Evolutionary conservation across 1,284 basidiomycete species (phyloP).

Genomic region (Rhodotorula sp.): DNA sequence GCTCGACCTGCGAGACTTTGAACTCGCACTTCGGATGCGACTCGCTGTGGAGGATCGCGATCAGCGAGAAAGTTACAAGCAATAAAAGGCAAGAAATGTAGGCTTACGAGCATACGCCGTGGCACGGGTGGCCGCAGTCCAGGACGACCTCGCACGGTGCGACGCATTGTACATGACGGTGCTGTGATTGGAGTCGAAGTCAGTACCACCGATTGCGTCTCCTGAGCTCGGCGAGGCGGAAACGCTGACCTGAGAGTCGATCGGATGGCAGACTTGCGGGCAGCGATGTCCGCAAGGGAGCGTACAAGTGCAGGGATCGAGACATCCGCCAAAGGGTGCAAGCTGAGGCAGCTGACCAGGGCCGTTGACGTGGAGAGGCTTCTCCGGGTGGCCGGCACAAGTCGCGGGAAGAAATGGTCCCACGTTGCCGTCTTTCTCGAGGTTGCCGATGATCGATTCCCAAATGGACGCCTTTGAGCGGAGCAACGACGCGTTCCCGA

Average conservation of each 20-base stretch:
- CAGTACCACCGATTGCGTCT: neutral
- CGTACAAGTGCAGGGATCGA: constrained; percentile 58
- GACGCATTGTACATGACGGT: constrained; percentile 4
- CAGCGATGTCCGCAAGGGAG: constrained; percentile 71
- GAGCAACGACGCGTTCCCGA: constrained; percentile 60
- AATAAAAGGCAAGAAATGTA: neutral
- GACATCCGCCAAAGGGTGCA: constrained; percentile 69
- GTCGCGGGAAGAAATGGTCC: constrained; percentile 60
- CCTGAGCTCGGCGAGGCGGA: too few species aligned
- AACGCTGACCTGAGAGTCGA: constrained; percentile 54
- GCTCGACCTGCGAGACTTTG: constrained; percentile 54
- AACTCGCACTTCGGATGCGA: constrained; percentile 62
- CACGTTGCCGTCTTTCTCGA: constrained; percentile 56
- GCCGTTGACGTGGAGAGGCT: constrained; percentile 52
- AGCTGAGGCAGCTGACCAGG: constrained; percentile 59
- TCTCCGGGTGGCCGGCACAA: constrained; percentile 61
- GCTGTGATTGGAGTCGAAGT: constrained; percentile 1
- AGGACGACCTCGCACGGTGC: constrained; percentile 60
- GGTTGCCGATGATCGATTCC: constrained; percentile 59
- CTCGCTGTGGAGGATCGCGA: constrained; percentile 42
- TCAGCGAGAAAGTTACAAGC: neutral
- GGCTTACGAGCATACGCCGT: constrained; percentile 54
- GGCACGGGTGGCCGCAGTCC: constrained; percentile 62
- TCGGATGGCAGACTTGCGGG: constrained; percentile 68
- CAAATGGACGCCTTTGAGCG: constrained; percentile 58